These are phyloP conservation scores for Camelina neglecta DNA, from an alignment of 345 rosid species.

Conservation along the genomic window DNA sequence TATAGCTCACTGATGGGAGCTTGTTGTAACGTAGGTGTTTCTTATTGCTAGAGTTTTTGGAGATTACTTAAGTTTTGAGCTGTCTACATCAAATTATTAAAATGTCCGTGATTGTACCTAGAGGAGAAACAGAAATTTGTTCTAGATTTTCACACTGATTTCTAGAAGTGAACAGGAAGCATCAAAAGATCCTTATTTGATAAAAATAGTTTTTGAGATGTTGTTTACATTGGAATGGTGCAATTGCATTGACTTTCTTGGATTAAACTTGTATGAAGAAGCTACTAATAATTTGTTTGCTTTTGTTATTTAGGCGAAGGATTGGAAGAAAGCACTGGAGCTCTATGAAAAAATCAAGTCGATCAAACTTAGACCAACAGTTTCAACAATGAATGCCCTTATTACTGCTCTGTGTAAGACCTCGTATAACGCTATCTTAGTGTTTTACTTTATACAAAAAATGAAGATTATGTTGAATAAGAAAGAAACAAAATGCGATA, in stretches of 20 bases:
- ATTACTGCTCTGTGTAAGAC: slow-evolving; percentile 88
- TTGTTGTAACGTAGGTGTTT: slow-evolving; percentile 82
- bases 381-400: slow-evolving; percentile 87
- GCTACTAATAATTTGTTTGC: slow-evolving; percentile 22
- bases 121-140: background rate
- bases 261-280: slow-evolving; percentile 3
- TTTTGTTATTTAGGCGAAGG: slow-evolving; percentile 62
- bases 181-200: slow-evolving; percentile 8
- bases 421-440: slow-evolving; percentile 9
- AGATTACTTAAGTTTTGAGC: background rate
- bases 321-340: slow-evolving; percentile 88
- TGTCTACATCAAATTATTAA: background rate
- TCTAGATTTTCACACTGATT: background rate
- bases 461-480: background rate
- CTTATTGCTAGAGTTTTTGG: slow-evolving; percentile 28
- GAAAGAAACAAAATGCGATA: slow-evolving; percentile 9
- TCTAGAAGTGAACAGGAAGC: slow-evolving; percentile 8
- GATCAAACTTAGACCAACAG: slow-evolving; percentile 64
- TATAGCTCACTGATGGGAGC: slow-evolving; percentile 99
- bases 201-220: slow-evolving; percentile 1
- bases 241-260: slow-evolving; percentile 12
- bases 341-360: slow-evolving; percentile 75
- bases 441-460: background rate
- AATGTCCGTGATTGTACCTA: slow-evolving; percentile 4
- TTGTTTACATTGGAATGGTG: background rate